Evolutionary conservation across 495 filamentous ascomycete genomes (phyloP), one percentile per base, ranked within the genome.

Genomic region (Oidiodendron maius): DNA sequence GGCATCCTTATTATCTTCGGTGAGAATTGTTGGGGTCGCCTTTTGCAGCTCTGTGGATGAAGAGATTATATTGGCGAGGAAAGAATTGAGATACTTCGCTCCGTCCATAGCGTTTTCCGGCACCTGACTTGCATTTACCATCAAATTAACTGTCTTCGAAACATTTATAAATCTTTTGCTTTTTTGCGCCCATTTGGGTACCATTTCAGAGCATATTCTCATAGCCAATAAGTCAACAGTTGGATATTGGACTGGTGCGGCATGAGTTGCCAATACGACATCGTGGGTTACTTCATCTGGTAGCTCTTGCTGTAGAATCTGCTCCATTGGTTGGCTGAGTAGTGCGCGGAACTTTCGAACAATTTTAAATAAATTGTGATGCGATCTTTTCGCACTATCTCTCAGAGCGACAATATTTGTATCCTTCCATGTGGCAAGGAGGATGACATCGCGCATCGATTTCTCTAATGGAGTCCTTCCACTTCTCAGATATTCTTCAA

Each of bases 391-490:
- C 1, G 93, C 88, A 64, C 90, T 96, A 50, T 95, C 90, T 58
- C 80, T 74, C 32, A 99, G 67, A 5, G 88, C 85, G 45, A 85
- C 80, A 43, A 99, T 91, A 53, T 95, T 97, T 18, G 85, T 95
- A 56, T 97, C 94, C 59, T 94, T 93, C 94, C 94, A 97, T 60
- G 87, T 95, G 1, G 89, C 87, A 48, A 97, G 65, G 24, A 91
- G 75, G 17, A 97, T 74, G 23, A 96, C 82, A 52, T 95, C 86
- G 55, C 85, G 87, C 72, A 97, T 84, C 39, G 87, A 76, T 61
- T 88, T 94, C 61, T 96, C 90, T 8, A 95, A 70, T 3, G 74
- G 68, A 1, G 66, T 65, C 45, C 88, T 73, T 20, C 81, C 84
- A 35, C 81, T 74, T 18, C 59, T 67, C 41, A 96, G 70, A 3